Conservation (phyloP, 73 alveolate genomes). For the Halteria grandinella region DNA sequence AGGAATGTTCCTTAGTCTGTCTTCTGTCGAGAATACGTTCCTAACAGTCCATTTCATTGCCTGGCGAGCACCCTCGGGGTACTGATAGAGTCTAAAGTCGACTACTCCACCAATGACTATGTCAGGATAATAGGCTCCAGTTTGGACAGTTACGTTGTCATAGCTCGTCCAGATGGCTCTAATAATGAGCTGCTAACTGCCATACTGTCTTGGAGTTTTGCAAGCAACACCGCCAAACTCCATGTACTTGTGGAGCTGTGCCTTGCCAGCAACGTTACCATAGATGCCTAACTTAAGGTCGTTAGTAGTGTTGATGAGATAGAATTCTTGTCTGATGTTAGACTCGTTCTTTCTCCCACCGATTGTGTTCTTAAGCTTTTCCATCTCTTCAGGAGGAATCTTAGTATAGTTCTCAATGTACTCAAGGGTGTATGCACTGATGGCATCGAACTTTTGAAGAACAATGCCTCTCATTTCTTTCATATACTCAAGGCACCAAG, state of each 20-base stretch:
- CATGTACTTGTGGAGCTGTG: constrained; percentile 42
- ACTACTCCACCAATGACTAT: constrained; percentile 81
- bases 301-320: background rate
- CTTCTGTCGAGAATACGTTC: constrained; percentile 35
- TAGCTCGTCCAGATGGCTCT: constrained; percentile 72
- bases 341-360: background rate
- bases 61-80: constrained; percentile 63
- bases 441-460: constrained; percentile 54
- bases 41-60: constrained; percentile 63
- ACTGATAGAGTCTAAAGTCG: constrained; percentile 66
- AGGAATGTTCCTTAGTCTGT: constrained; percentile 33
- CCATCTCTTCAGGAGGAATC: constrained; percentile 22
- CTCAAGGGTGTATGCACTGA: constrained; percentile 64
- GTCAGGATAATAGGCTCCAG: constrained; percentile 54
- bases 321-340: constrained; percentile 6
- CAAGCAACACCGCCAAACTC: constrained; percentile 55
- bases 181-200: constrained; percentile 42
- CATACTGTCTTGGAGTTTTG: constrained; percentile 68
- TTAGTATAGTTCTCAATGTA: constrained; percentile 60
- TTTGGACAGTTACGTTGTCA: constrained; percentile 55
- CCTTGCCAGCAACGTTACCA: constrained; percentile 58
- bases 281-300: constrained; percentile 61
- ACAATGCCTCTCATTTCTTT: constrained; percentile 43
- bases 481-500: constrained; percentile 58
- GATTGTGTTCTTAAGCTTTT: background rate